These are phyloP conservation scores for Populus ilicifolia DNA, from an alignment of 345 rosid genomes.

Conservation along the genomic window DNA sequence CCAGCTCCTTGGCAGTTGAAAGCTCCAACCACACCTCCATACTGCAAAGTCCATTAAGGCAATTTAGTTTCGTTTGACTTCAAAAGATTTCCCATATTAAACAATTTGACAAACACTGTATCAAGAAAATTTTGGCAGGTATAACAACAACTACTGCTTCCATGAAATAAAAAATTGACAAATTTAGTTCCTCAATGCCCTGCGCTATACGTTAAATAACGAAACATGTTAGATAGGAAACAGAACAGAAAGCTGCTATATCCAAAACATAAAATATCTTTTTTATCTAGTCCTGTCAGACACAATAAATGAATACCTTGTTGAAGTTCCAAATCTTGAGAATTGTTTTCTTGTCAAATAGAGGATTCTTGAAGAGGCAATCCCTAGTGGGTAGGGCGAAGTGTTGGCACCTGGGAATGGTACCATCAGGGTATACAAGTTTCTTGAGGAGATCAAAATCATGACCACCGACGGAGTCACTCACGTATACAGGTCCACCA, in stretches of 20 bases:
- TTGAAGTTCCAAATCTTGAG: constrained; percentile 91
- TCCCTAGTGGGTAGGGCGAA: constrained; percentile 83
- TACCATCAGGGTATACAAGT: constrained; percentile 70
- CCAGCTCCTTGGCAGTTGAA: constrained; percentile 97
- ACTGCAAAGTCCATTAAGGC: constrained; percentile 28
- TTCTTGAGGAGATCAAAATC: constrained; percentile 68
- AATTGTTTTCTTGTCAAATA: constrained; percentile 62
- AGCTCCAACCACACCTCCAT: constrained; percentile 83
- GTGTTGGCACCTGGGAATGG: constrained; percentile 70
- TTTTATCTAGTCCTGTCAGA: background rate
- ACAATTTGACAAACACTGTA: background rate
- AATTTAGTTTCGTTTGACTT: background rate
- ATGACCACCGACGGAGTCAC: constrained; percentile 69
- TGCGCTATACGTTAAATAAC: background rate
- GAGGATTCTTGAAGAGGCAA: constrained; percentile 77
- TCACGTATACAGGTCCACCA: constrained; percentile 82
- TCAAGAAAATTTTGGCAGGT: background rate
- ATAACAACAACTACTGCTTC: background rate
- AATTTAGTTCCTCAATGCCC: background rate
- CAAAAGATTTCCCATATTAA: background rate
- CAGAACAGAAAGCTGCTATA: background rate
- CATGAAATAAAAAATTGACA: background rate
- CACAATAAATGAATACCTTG: constrained; percentile 39
- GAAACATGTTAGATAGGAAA: background rate
- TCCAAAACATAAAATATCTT: background rate